Evolutionary conservation across 2,329 filamentous ascomycete species (phyloP).

Genomic region (Blastomyces parvus): DNA sequence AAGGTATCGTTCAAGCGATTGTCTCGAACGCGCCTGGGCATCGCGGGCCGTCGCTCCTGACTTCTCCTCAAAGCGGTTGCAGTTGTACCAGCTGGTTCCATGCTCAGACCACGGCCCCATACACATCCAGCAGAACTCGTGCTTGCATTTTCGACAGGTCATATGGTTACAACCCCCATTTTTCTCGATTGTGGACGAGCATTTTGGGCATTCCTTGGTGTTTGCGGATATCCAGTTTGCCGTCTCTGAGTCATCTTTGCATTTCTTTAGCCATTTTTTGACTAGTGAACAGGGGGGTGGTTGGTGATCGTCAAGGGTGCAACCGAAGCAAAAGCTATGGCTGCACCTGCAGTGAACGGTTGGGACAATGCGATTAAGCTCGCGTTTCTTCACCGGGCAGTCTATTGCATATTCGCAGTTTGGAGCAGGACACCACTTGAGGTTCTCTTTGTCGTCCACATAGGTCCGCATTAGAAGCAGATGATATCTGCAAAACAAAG

Average conservation of each 20-base stretch:
- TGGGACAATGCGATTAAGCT: slow-evolving; percentile 74
- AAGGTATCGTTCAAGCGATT: slow-evolving; percentile 88
- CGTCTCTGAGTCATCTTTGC: slow-evolving; percentile 94
- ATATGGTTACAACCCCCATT: slow-evolving; percentile 97
- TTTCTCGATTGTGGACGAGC: slow-evolving; percentile 96
- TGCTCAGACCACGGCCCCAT: slow-evolving; percentile 99
- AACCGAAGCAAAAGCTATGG: slow-evolving; percentile 91
- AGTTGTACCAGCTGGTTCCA: slow-evolving; percentile 99
- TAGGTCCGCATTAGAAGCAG: slow-evolving; percentile 85
- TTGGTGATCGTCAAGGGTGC: slow-evolving; percentile 79
- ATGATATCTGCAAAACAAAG: slow-evolving; percentile 53
- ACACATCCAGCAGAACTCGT: slow-evolving; percentile 99
- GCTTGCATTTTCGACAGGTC: slow-evolving; percentile 91
- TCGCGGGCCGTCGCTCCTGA: slow-evolving; percentile 83
- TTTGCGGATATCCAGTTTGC: slow-evolving; percentile 99
- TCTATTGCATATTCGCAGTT: slow-evolving; percentile 91
- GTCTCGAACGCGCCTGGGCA: slow-evolving; percentile 80
- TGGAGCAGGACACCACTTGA: slow-evolving; percentile 98
- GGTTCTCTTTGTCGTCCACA: slow-evolving; percentile 88
- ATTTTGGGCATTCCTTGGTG: slow-evolving; percentile 95
- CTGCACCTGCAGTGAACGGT: slow-evolving; percentile 80
- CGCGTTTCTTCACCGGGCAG: slow-evolving; percentile 77
- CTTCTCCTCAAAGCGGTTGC: slow-evolving; percentile 94
- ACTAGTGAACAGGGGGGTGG: slow-evolving; percentile 85
- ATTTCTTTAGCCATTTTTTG: slow-evolving; percentile 96